Conservation (phyloP, 305 asterid species). For the Fraxinus xanthoxyloides region DNA sequence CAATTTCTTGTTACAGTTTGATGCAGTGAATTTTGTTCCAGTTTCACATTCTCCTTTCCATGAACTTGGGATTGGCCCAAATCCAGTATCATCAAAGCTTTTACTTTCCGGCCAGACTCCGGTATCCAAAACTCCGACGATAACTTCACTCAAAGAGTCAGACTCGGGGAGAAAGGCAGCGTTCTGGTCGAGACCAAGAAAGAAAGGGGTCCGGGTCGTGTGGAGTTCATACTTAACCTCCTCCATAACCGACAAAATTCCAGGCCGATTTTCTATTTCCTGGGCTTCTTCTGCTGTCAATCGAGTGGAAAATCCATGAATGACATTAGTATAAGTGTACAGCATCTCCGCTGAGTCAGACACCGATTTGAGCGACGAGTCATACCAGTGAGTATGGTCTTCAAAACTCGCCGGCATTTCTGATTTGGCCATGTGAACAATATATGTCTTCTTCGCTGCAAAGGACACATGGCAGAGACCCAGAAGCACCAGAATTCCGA, state of each 20-base stretch:
- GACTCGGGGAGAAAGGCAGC: slow-evolving; percentile 58
- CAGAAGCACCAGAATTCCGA: slow-evolving; percentile 24
- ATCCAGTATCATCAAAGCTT: slow-evolving; percentile 68
- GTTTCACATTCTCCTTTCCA: slow-evolving; percentile 81
- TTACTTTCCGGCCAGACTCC: slow-evolving; percentile 96
- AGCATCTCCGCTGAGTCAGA: slow-evolving; percentile 65
- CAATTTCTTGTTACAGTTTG: slow-evolving; percentile 60
- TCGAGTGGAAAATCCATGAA: slow-evolving; percentile 74
- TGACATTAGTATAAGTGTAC: slow-evolving; percentile 57
- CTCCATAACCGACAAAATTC: slow-evolving; percentile 55
- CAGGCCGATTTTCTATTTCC: slow-evolving; percentile 49
- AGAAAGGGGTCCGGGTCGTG: slow-evolving; percentile 85
- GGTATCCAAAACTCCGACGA: slow-evolving; percentile 81
- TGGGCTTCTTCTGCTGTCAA: slow-evolving; percentile 55
- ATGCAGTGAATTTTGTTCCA: slow-evolving; percentile 57
- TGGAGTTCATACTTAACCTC: slow-evolving; percentile 74
- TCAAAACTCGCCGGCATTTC: slow-evolving; percentile 61
- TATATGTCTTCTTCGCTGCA: slow-evolving; percentile 49
- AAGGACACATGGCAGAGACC: slow-evolving; percentile 24
- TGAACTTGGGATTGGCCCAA: slow-evolving; percentile 57
- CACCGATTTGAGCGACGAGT: slow-evolving; percentile 65
- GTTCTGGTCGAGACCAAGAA: slow-evolving; percentile 71
- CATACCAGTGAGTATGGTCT: slow-evolving; percentile 69
- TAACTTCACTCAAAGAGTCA: slow-evolving; percentile 48
- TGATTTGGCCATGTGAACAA: slow-evolving; percentile 75